Evolutionary conservation across 306 rosid species (phyloP), one percentile per base, ranked within the genome.

Genomic region (Sphenostylis stenocarpa): DNA sequence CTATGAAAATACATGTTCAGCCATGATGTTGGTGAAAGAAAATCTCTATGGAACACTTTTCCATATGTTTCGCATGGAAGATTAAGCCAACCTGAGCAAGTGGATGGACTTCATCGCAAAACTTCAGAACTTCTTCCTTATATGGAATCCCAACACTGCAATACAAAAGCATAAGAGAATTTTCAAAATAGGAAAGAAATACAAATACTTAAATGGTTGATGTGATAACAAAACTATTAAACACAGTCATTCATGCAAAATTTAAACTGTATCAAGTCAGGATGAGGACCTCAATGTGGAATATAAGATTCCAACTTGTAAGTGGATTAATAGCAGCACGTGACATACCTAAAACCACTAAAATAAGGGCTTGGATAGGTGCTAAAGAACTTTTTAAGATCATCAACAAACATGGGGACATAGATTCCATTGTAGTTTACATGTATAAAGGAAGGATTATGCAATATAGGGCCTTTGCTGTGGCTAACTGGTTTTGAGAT

Each of bases 401-500:
- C 81, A 64, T 86, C 89, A 56, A 86, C 85, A 41, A 79, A 73
- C 89, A 83, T 83, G 15, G 89, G 85, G 70, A 83, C 89, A 73
- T 86, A 86, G 17, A 83, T 75, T 67, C 85, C 87, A 56, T 86
- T 80, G 43, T 72, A 86, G 14, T 83, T 77, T 21, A 66, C 72
- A 57, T 76, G 83, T 75, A 85, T 86, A 31, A 83, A 69, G 55
- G 82, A 62, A 28, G 89, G 87, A 63, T 86, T 86, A 75, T 86
- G 89, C 81, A 86, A 51, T 14, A 86, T 39, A 53, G 89, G 89
- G 36, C 87, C 89, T 70, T 86, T 83, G 85, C 87, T 86, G 52
- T 86, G 89, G 76, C 85, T 51, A 77, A 86, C 85, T 55, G 89
- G 89, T 57, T 86, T 86, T 56, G 89, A 86, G 76, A 86, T 80